Base-by-base conservation (phyloP, 164 flowering plant genomes). In the Dillenia suffruticosa region DNA sequence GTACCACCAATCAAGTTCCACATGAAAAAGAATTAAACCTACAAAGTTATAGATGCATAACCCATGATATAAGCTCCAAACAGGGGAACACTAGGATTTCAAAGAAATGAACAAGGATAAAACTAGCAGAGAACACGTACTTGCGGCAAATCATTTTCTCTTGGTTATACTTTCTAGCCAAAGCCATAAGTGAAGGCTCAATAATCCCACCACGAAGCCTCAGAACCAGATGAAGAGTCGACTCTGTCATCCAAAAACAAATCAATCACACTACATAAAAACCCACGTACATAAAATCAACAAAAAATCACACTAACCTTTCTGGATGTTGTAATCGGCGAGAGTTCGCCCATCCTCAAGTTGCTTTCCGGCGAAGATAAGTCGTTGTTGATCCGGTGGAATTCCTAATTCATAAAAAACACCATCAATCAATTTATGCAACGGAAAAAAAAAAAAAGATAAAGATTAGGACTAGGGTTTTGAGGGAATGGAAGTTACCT, bases 151-250 rank as follows among this genome's bases (percentile, higher is more conserved):
- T 71, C 70, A 66, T 70, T 63, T 70, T 70, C n/a, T 70, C 72
- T 50, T 68, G 66, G 61, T 68, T 62, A 24, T 68, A 68, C 56
- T 68, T 68, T 44, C 70, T 56, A 16, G 74, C 74, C 66, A 70
- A 62, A 11, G 74, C 74, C 74, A 71, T 71, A 46, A 71, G 44
- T 51, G 74, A 71, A 1, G 76, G 66, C 68, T 72, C 76, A 16
- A 72, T 72, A 49, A 72, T 72, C 32, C 76, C 76, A 44, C 72
- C 76, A n/a, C 72, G 72, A 56, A 72, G 76, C 72, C 76, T 72
- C 69, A 72, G 63, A 57, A 72, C 76, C 17, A 72, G 72, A 62
- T 72, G 76, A 24, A 72, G 57, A 0, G 76, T 72, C 11, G 76
- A 72, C 32, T 72, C 76, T 72, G 65, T 52, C 19, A 12, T 9